Evolutionary conservation across 257 asterid species (phyloP).

Genomic region (Nemophila menziesii): DNA sequence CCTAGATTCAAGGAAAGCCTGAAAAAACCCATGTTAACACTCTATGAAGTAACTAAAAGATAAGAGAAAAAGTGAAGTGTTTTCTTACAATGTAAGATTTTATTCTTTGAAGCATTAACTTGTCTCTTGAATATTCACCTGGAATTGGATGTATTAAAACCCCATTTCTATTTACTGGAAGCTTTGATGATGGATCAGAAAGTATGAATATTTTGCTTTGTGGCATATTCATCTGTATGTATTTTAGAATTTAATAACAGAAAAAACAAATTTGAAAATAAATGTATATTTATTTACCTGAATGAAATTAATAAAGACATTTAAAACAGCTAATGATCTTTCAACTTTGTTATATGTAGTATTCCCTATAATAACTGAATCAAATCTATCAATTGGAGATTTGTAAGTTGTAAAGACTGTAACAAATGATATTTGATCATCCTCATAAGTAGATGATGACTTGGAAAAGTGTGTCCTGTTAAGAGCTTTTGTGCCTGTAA

Average conservation of each 20-base stretch:
- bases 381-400: conserved; percentile 27
- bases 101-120: conserved; percentile 99
- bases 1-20: conserved; percentile 59
- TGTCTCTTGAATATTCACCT: conserved; percentile 99
- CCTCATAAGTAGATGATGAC: too few relatives aligned
- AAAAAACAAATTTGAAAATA: too few relatives aligned
- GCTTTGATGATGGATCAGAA: conserved; percentile 65
- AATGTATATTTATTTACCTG: conserved; percentile 36
- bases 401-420: conserved; percentile 71
- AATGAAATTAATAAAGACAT: conserved; percentile 41
- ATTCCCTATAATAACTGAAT: conserved; percentile 64
- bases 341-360: conserved; percentile 57
- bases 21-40: conserved; percentile 18
- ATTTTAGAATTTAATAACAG: conserved; percentile 5
- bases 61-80: conserved; percentile 21
- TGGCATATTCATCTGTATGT: conserved; percentile 65
- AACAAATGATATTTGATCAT: conserved; percentile 44
- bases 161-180: conserved; percentile 46
- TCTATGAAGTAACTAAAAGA: conserved; percentile 15
- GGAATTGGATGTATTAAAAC: conserved; percentile 64
- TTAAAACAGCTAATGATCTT: conserved; percentile 50
- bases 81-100: conserved; percentile 98
- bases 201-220: conserved; percentile 61
- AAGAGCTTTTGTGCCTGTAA: conserved; percentile 64
- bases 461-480: conserved; percentile 36